Percentiles rank a stretch among this genome's conserved stretches.
phyloP scores from a whole-genome alignment of 805 yeast genomes.

The Yarrowia keelungensis region DNA sequence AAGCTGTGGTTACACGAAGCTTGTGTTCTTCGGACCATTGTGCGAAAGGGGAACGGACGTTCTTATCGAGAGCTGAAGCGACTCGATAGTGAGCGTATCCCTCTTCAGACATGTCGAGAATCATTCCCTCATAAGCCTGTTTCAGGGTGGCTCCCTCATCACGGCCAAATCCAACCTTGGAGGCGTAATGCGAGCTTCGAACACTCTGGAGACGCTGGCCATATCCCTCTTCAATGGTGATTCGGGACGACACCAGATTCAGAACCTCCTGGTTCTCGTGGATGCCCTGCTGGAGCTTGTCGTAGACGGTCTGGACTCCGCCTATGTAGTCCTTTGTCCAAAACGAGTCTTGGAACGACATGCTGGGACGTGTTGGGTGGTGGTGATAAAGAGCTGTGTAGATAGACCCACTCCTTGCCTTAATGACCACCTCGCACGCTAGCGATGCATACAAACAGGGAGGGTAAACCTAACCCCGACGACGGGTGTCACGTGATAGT shows the following conservation, averaged over 20 bases:
- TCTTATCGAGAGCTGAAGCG: slow-evolving; percentile 62
- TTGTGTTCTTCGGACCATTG: slow-evolving; percentile 76
- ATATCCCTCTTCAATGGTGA: slow-evolving; percentile 69
- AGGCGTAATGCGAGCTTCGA: slow-evolving; percentile 51
- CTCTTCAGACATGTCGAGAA: slow-evolving; percentile 59
- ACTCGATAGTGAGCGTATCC: slow-evolving; percentile 63
- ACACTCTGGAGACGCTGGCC: slow-evolving; percentile 62
- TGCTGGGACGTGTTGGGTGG: slow-evolving; percentile 8
- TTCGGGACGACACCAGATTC: slow-evolving; percentile 63
- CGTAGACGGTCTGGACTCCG: slow-evolving; percentile 50
- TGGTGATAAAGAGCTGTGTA: slow-evolving; percentile 2
- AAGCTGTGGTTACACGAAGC: slow-evolving; percentile 64
- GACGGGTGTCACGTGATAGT: background rate
- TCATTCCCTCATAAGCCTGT: slow-evolving; percentile 61
- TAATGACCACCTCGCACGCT: slow-evolving; percentile 15
- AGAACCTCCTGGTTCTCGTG: slow-evolving; percentile 72
- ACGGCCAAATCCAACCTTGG: slow-evolving; percentile 52
- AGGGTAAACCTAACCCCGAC: slow-evolving; percentile 17
- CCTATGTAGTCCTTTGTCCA: slow-evolving; percentile 50
- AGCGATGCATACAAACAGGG: slow-evolving; percentile 14
- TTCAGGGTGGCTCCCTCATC: slow-evolving; percentile 68
- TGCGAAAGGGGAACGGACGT: slow-evolving; percentile 70
- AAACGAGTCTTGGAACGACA: slow-evolving; percentile 45
- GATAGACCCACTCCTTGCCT: slow-evolving; percentile 19
- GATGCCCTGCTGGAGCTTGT: slow-evolving; percentile 58